phyloP scores from a whole-genome alignment of 2,329 filamentous ascomycete species.

The Nothopassalora personata region DNA sequence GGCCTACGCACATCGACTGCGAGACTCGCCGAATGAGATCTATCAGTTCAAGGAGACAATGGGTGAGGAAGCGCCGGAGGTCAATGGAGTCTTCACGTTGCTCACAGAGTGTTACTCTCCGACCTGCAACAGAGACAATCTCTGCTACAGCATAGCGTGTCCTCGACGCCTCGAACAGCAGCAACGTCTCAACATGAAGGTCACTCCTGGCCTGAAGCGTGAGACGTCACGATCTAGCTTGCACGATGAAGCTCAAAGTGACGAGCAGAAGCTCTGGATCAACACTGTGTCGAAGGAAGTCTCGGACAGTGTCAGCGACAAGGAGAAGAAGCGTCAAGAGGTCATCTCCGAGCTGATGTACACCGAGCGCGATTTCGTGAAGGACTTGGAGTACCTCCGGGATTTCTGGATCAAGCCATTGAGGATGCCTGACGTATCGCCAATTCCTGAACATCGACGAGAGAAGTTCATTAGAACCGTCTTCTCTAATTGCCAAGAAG shows the following conservation, averaged over 20 bases:
- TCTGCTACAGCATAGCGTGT: slow-evolving; percentile 98
- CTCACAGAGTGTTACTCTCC: slow-evolving; percentile 97
- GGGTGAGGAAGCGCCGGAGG: slow-evolving; percentile 75
- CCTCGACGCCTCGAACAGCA: slow-evolving; percentile 91
- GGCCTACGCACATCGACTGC: slow-evolving; percentile 90
- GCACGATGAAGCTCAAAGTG: slow-evolving; percentile 70
- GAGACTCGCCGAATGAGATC: slow-evolving; percentile 89
- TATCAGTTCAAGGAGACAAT: slow-evolving; percentile 95
- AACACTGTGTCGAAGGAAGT: slow-evolving; percentile 96
- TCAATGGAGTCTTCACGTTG: slow-evolving; percentile 94
- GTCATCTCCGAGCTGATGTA: slow-evolving; percentile 99
- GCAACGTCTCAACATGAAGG: slow-evolving; percentile 86
- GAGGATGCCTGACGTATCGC: slow-evolving; percentile 69
- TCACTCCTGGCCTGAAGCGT: slow-evolving; percentile 76
- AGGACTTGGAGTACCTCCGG: slow-evolving; percentile 92
- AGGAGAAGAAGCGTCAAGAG: slow-evolving; percentile 95
- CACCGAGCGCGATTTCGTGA: slow-evolving; percentile 97
- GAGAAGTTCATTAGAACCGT: slow-evolving; percentile 91
- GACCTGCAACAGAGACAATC: slow-evolving; percentile 87
- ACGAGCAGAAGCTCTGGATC: slow-evolving; percentile 98
- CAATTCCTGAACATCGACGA: slow-evolving; percentile 79
- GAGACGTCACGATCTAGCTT: slow-evolving; percentile 65
- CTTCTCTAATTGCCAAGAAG: slow-evolving; percentile 93
- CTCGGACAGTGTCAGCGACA: slow-evolving; percentile 80
- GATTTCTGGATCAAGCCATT: slow-evolving; percentile 98